A percentile compares a stretch with the other conserved stretches of the same genome.
Conservation (phyloP, 2,329 filamentous ascomycete genomes). For the Pyrenochaeta sp. region DNA sequence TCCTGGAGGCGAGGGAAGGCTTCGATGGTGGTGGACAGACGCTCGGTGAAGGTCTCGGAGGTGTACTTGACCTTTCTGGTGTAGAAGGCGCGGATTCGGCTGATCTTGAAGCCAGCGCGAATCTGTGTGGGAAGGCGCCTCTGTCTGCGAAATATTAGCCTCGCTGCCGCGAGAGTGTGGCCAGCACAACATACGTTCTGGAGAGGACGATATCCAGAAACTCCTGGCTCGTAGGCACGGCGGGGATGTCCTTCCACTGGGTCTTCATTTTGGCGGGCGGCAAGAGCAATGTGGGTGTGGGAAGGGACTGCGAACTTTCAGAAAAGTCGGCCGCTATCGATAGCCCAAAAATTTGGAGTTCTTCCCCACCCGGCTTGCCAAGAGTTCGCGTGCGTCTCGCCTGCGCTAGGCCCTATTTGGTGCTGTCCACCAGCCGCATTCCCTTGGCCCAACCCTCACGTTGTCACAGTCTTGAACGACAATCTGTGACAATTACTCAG, state of each 20-base stretch:
- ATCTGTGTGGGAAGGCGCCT: conserved; percentile 94
- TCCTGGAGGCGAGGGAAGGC: conserved; percentile 88
- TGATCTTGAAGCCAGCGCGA: conserved; percentile 93
- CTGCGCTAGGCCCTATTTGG: conserved; percentile 1
- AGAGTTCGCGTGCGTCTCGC: conserved; percentile 20
- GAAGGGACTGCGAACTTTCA: conserved; percentile 24
- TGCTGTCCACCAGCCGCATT: background rate
- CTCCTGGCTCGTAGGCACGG: conserved; percentile 90
- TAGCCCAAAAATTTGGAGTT: conserved; percentile 22
- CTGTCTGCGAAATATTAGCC: conserved; percentile 68
- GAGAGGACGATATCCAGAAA: conserved; percentile 98
- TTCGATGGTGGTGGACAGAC: conserved; percentile 88
- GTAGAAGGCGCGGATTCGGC: conserved; percentile 93
- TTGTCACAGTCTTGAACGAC: too few species aligned
- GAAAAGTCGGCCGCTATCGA: conserved; percentile 19
- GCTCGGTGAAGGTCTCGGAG: conserved; percentile 94
- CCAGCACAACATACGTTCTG: too few species aligned
- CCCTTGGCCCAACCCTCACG: background rate
- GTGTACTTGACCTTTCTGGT: conserved; percentile 95
- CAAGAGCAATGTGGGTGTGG: conserved; percentile 17
- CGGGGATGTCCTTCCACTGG: conserved; percentile 71
- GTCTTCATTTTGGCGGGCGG: conserved; percentile 45
- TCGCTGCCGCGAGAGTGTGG: too few species aligned
- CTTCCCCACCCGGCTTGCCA: conserved; percentile 18
- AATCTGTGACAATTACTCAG: too few species aligned